Base-by-base conservation (phyloP, 345 rosid species). In the Carallia pectinifolia region DNA sequence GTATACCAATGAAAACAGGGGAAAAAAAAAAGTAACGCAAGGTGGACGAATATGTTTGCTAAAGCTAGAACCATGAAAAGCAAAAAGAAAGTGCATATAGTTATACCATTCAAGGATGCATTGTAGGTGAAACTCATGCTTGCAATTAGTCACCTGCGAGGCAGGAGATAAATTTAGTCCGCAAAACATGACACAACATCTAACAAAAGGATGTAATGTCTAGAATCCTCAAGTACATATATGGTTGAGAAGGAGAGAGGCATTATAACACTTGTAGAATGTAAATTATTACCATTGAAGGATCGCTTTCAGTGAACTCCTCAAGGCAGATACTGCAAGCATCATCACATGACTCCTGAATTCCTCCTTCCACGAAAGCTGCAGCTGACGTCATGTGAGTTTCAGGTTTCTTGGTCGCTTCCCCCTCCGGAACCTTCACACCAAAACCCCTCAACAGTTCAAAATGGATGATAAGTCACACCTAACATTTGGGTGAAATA, bases 71-170 rank as follows among this genome's bases (percentile, higher is more conserved):
- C 31, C 56, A 27, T 29, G 62, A 7, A 36, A n/a, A 53, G 8
- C 5, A 37, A 39, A 58, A 29, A 50, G 7, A 23, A 56, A 4
- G 15, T 47, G 7, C 2, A 50, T 17, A 6, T 1, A 36, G 29
- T 27, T 7, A 62, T 72, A 77, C 81, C 81, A 77, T 77, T 77
- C 81, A 72, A 77, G 81, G 71, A 77, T 77, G 71, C 81, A 77
- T 50, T 77, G 81, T 17, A 77, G 74, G 53, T 77, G 81, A 69
- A 58, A 77, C 77, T 77, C 81, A 59, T 77, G 81, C 74, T 64
- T 72, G 67, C 81, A 77, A 56, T 53, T 39, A 38, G 81, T 77
- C 36, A 64, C 48, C 81, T 77, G 74, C 64, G 2, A 68, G 33
- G 50, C 37, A 44, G 4, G 52, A 62, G 23, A 37, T 4, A 47